phyloP scores from a whole-genome alignment of 2,329 filamentous ascomycete genomes.

The Eurotiales sp. region DNA sequence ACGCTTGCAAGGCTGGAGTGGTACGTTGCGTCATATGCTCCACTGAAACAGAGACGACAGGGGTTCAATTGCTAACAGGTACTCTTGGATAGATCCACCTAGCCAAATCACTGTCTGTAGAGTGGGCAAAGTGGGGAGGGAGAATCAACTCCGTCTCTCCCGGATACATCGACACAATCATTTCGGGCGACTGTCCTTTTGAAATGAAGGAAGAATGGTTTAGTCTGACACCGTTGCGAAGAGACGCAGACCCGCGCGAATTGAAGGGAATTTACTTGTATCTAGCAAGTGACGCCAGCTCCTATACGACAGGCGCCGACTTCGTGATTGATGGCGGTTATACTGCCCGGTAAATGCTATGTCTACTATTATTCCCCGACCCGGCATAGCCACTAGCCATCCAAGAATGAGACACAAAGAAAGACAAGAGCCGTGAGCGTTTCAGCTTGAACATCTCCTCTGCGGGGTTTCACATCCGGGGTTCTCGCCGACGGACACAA shows the following conservation, averaged over 20 bases:
- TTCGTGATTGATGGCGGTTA: slow-evolving; percentile 38
- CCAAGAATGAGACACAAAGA: no score
- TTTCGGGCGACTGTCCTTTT: slow-evolving; percentile 57
- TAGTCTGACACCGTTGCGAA: slow-evolving; percentile 30
- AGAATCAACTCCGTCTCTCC: slow-evolving; percentile 39
- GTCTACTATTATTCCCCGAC: neutral
- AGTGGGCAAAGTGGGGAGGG: slow-evolving; percentile 29
- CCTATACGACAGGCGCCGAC: slow-evolving; percentile 5
- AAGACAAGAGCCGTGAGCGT: no score
- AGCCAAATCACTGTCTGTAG: slow-evolving; percentile 47
- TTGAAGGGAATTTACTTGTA: slow-evolving; percentile 31
- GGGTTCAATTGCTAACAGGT: neutral
- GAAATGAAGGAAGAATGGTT: slow-evolving; percentile 30
- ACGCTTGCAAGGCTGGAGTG: slow-evolving; percentile 77
- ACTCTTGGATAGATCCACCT: slow-evolving; percentile 54
- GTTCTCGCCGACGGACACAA: no score
- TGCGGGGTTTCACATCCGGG: neutral
- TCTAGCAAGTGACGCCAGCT: slow-evolving; percentile 20
- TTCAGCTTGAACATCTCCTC: no score
- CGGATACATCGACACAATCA: slow-evolving; percentile 36
- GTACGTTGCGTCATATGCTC: neutral
- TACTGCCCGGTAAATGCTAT: slow-evolving; percentile 44
- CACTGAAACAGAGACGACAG: no score
- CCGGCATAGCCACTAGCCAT: no score
- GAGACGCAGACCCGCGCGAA: slow-evolving; percentile 36